These are phyloP conservation scores for Russula griseocarnosa DNA, from an alignment of 768 basidiomycete genomes.

Conservation along the genomic window DNA sequence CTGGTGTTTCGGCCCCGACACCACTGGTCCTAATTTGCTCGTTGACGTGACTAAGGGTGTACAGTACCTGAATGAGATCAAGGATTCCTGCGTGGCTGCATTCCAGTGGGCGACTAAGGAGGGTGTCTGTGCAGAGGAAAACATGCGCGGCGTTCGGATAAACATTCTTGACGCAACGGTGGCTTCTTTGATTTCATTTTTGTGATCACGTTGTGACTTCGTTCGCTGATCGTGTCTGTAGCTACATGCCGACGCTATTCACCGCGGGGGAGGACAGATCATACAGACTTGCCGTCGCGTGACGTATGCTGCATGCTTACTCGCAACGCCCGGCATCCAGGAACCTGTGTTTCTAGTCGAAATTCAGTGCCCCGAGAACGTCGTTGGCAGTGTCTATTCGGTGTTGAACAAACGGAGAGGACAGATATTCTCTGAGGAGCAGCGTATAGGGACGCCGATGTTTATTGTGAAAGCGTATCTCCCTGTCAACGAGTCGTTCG, in stretches of 20 bases:
- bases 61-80: constrained; percentile 99
- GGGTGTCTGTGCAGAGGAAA: constrained; percentile 94
- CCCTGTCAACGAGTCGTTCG: constrained; percentile 89
- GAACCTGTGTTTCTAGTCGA: constrained; percentile 98
- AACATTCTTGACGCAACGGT: constrained; percentile 96
- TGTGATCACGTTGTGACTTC: neutral
- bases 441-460: constrained; percentile 96
- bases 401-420: constrained; percentile 95
- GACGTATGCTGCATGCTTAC: constrained; percentile 91
- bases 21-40: constrained; percentile 92
- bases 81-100: constrained; percentile 98
- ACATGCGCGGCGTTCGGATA: constrained; percentile 96
- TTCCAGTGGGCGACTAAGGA: constrained; percentile 99
- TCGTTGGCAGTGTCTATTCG: constrained; percentile 96
- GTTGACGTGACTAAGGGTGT: constrained; percentile 99
- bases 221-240: constrained; percentile 34
- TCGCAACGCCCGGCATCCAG: constrained; percentile 87
- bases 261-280: constrained; percentile 98
- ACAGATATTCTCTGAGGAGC: constrained; percentile 97
- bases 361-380: constrained; percentile 96
- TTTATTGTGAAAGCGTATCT: constrained; percentile 98
- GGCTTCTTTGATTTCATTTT: constrained; percentile 33
- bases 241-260: constrained; percentile 98
- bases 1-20: constrained; percentile 99
- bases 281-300: constrained; percentile 97